These are phyloP conservation scores for Sphaerosporella brunnea DNA, from an alignment of 495 filamentous ascomycete species.

Conservation along the genomic window DNA sequence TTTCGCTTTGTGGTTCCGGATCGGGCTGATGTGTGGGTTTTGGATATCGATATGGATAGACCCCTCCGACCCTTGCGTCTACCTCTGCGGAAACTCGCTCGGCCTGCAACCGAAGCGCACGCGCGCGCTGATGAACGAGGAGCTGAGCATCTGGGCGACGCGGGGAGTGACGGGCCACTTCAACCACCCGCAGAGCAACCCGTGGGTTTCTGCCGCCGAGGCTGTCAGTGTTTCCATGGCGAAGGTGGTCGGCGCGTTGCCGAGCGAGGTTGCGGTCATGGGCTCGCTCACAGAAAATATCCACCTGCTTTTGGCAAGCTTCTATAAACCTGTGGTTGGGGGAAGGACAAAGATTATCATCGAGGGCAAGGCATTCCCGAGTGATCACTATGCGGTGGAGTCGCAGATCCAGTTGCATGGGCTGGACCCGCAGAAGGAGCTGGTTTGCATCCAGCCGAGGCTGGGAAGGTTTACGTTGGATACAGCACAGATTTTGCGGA, in stretches of 20 bases:
- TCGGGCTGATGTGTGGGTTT: too few species aligned
- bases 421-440: constrained; percentile 46
- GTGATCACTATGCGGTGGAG: constrained; percentile 85
- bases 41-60: constrained; percentile 23
- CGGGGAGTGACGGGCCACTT: constrained; percentile 94
- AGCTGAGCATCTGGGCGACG: constrained; percentile 72
- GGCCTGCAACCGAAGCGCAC: constrained; percentile 71
- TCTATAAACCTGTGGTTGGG: constrained; percentile 57
- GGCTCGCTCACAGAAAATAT: constrained; percentile 82
- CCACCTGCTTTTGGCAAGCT: constrained; percentile 77
- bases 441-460: constrained; percentile 58
- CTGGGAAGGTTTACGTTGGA: constrained; percentile 35
- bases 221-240: constrained; percentile 55
- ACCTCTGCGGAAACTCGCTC: constrained; percentile 93
- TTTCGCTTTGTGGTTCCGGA: too few species aligned
- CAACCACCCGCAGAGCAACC: constrained; percentile 54
- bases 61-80: constrained; percentile 44
- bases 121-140: constrained; percentile 49
- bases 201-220: constrained; percentile 67
- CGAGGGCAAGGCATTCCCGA: constrained; percentile 87
- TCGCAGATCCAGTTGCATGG: constrained; percentile 71
- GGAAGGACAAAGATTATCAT: constrained; percentile 69
- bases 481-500: constrained; percentile 54
- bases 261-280: constrained; percentile 80
- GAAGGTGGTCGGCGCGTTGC: constrained; percentile 64